A percentile compares a stretch with the other conserved stretches of the same genome.
These are phyloP conservation scores for Phytophthora parvispora DNA, from an alignment of 352 stramenopile genomes.

Conservation along the genomic window DNA sequence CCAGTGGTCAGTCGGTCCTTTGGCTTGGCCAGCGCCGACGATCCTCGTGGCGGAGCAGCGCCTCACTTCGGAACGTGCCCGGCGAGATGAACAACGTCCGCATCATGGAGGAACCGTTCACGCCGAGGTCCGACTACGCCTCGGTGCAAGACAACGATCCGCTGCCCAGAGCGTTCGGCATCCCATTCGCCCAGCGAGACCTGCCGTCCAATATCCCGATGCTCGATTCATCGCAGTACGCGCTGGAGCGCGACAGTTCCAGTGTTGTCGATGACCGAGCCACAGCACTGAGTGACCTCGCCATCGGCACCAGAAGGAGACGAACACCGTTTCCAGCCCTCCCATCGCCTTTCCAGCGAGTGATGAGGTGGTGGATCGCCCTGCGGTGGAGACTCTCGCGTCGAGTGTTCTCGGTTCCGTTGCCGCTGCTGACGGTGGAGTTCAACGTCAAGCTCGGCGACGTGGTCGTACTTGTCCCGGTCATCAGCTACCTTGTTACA, in stretches of 20 bases:
- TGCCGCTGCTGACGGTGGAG: slow-evolving; percentile 20
- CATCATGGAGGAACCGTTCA: slow-evolving; percentile 9
- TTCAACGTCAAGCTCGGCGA: slow-evolving; percentile 43
- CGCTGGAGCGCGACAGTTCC: slow-evolving; percentile 11
- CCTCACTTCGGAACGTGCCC: not conserved
- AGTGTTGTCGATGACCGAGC: slow-evolving; percentile 16
- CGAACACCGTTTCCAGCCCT: slow-evolving; percentile 10
- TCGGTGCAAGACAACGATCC: slow-evolving; percentile 10
- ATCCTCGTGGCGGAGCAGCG: no score
- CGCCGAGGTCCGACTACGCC: slow-evolving; percentile 10
- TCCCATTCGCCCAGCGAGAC: slow-evolving; percentile 4
- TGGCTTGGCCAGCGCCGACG: no score
- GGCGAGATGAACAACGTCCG: not conserved
- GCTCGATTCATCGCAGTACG: slow-evolving; percentile 14
- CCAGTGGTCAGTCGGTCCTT: not conserved
- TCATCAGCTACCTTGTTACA: slow-evolving; percentile 9
- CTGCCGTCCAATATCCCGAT: slow-evolving; percentile 14
- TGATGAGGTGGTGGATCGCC: slow-evolving; percentile 16
- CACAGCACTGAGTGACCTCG: slow-evolving; percentile 11
- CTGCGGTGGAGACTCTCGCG: slow-evolving; percentile 20
- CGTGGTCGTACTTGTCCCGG: slow-evolving; percentile 23
- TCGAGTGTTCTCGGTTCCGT: slow-evolving; percentile 17
- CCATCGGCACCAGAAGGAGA: slow-evolving; percentile 5
- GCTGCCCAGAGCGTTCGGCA: not conserved
- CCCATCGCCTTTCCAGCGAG: slow-evolving; percentile 7